These are phyloP conservation scores for Populus nigra DNA, from an alignment of 345 rosid genomes.

Conservation along the genomic window DNA sequence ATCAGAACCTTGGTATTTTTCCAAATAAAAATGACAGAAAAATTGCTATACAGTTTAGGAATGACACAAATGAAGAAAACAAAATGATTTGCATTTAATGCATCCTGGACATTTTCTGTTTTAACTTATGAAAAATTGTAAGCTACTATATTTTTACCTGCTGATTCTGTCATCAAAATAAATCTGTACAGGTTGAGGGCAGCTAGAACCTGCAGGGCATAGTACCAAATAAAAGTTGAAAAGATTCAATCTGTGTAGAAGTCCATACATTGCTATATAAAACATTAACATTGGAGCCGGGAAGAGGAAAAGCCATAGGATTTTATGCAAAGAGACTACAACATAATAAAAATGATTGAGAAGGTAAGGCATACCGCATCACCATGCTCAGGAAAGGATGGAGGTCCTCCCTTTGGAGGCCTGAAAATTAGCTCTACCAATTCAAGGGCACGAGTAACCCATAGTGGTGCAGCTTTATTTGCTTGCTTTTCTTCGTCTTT, in stretches of 20 bases:
- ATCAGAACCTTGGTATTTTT: not conserved
- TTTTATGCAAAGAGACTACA: not conserved
- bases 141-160: constrained; percentile 43
- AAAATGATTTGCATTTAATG: not conserved
- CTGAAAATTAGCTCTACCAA: constrained; percentile 67
- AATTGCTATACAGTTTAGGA: not conserved
- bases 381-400: constrained; percentile 66
- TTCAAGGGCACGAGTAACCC: constrained; percentile 55
- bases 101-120: not conserved
- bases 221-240: not conserved
- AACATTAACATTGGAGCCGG: not conserved
- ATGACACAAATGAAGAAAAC: not conserved
- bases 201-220: constrained; percentile 60
- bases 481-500: constrained; percentile 29
- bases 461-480: constrained; percentile 24
- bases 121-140: not conserved
- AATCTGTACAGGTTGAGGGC: constrained; percentile 85
- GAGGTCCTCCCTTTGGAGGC: constrained; percentile 84
- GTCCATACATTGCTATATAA: no score
- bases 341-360: not conserved
- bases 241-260: not conserved
- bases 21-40: not conserved
- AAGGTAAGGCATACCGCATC: constrained; percentile 55
- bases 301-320: not conserved
- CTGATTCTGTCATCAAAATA: constrained; percentile 52